Evolutionary conservation across 2,329 filamentous ascomycete species (phyloP).

Genomic region (Tolypocladium guangdongense): DNA sequence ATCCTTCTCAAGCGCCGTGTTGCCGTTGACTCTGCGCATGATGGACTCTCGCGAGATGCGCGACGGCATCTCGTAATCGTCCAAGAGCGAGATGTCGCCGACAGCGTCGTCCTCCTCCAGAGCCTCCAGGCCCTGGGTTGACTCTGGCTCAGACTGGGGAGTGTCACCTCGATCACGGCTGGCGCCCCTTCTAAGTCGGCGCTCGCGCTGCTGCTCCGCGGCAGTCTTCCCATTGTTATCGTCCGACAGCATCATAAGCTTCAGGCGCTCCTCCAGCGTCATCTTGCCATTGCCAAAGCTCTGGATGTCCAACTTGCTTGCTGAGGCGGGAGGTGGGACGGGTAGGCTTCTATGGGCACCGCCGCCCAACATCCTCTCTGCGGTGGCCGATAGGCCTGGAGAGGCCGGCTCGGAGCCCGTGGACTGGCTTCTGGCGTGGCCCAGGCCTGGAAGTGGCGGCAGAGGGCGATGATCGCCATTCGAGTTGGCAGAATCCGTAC

Average conservation of each 20-base stretch:
- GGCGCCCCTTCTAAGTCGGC: conserved; percentile 54
- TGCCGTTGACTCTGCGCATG: conserved; percentile 71
- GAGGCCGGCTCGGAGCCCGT: conserved; percentile 43
- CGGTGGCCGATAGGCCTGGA: conserved; percentile 54
- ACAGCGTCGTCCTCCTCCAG: conserved; percentile 48
- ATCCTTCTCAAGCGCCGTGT: conserved; percentile 41
- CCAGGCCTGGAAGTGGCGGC: conserved; percentile 67
- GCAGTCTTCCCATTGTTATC: conserved; percentile 46
- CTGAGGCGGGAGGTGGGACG: conserved; percentile 55
- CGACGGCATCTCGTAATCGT: conserved; percentile 56
- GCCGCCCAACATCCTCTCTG: conserved; percentile 55
- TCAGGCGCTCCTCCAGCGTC: conserved; percentile 75
- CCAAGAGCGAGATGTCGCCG: conserved; percentile 47
- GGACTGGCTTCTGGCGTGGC: conserved; percentile 25
- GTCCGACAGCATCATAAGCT: conserved; percentile 78
- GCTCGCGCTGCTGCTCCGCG: conserved; percentile 56
- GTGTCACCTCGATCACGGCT: conserved; percentile 39
- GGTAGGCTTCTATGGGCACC: conserved; percentile 59
- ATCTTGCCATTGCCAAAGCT: conserved; percentile 66
- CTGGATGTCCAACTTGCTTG: conserved; percentile 67
- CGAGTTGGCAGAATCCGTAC: conserved; percentile 64
- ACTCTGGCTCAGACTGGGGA: conserved; percentile 28
- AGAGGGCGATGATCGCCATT: conserved; percentile 76
- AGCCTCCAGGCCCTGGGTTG: conserved; percentile 19
- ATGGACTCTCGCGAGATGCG: conserved; percentile 92